Evolutionary conservation across 2,329 filamentous ascomycete genomes (phyloP).

Genomic region (Aspergillus neoniger): DNA sequence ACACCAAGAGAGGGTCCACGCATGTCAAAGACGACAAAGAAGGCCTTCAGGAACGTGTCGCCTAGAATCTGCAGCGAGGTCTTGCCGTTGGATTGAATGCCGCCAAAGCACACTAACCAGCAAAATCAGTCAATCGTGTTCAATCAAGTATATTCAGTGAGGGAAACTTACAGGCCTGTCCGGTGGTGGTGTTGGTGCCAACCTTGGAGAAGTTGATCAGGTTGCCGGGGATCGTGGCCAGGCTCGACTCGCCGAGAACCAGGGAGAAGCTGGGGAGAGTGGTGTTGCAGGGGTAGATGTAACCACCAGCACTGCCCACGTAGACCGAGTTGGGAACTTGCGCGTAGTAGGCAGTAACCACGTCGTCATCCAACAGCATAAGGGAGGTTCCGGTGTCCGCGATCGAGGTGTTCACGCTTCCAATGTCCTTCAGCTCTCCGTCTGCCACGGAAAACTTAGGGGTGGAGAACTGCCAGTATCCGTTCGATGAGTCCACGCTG

Average conservation of each 20-base stretch:
- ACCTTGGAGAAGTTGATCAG: slow-evolving; percentile 59
- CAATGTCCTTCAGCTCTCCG: slow-evolving; percentile 39
- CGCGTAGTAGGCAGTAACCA: slow-evolving; percentile 63
- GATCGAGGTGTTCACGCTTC: slow-evolving; percentile 50
- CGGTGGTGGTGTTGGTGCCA: slow-evolving; percentile 47
- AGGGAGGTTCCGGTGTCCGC: slow-evolving; percentile 71
- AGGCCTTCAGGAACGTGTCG: slow-evolving; percentile 62
- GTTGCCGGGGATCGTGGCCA: slow-evolving; percentile 56
- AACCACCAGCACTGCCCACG: slow-evolving; percentile 48
- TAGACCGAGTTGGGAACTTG: slow-evolving; percentile 56
- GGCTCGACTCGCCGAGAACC: slow-evolving; percentile 52
- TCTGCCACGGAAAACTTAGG: slow-evolving; percentile 58
- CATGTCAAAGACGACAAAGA: slow-evolving; percentile 62
- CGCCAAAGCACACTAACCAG: slow-evolving; percentile 57
- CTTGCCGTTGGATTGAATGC: slow-evolving; percentile 60
- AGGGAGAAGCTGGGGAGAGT: slow-evolving; percentile 58
- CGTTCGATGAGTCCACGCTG: slow-evolving; percentile 60
- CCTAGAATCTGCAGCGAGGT: slow-evolving; percentile 60
- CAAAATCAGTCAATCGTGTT: slow-evolving; percentile 19
- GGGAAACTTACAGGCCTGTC: slow-evolving; percentile 39
- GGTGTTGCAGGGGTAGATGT: slow-evolving; percentile 60
- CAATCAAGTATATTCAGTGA: background rate
- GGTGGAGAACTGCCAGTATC: slow-evolving; percentile 70
- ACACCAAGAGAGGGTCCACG: slow-evolving; percentile 54
- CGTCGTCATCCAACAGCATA: slow-evolving; percentile 59